A percentile compares a stretch with the other conserved stretches of the same genome.
Evolutionary conservation across 225 moss, liverwort and hornwort species (phyloP).

Genomic region (Sphagnum contortum): DNA sequence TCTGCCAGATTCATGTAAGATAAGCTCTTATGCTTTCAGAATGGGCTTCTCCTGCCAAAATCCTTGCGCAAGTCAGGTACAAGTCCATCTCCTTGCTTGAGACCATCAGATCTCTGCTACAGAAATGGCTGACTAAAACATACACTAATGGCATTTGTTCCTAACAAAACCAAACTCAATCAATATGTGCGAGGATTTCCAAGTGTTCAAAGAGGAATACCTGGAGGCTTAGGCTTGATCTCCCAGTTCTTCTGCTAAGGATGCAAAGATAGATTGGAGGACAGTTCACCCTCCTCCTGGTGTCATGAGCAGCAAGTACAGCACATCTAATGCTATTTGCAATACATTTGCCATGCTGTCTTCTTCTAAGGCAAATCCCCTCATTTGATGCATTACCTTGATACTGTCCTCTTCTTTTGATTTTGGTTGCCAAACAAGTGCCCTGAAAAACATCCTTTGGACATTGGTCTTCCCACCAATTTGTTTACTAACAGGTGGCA

Average conservation of each 20-base stretch:
- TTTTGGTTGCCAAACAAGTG: slow-evolving; percentile 67
- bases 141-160: no score
- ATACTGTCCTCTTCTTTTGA: slow-evolving; percentile 20
- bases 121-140: no score
- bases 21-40: slow-evolving; percentile 66
- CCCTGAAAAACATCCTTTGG: slow-evolving; percentile 73
- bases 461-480: slow-evolving; percentile 52
- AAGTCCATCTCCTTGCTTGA: no score
- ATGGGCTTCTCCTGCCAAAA: slow-evolving; percentile 1
- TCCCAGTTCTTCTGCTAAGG: slow-evolving; percentile 61
- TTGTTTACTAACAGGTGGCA: slow-evolving; percentile 84
- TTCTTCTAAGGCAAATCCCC: slow-evolving; percentile 20
- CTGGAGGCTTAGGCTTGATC: slow-evolving; percentile 20
- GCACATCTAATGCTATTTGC: slow-evolving; percentile 79
- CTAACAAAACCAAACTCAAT: no score
- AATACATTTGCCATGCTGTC: slow-evolving; percentile 48
- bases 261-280: slow-evolving; percentile 83
- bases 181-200: no score
- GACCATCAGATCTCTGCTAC: no score
- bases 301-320: slow-evolving; percentile 76
- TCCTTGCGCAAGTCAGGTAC: slow-evolving; percentile 1
- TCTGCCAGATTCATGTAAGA: slow-evolving; percentile 37
- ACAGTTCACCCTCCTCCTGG: slow-evolving; percentile 63
- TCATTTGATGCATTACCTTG: slow-evolving; percentile 8
- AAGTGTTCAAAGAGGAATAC: neutral